These are phyloP conservation scores for Pseudogymnoascus sp. DNA, from an alignment of 2,329 filamentous ascomycete genomes.

Conservation along the genomic window DNA sequence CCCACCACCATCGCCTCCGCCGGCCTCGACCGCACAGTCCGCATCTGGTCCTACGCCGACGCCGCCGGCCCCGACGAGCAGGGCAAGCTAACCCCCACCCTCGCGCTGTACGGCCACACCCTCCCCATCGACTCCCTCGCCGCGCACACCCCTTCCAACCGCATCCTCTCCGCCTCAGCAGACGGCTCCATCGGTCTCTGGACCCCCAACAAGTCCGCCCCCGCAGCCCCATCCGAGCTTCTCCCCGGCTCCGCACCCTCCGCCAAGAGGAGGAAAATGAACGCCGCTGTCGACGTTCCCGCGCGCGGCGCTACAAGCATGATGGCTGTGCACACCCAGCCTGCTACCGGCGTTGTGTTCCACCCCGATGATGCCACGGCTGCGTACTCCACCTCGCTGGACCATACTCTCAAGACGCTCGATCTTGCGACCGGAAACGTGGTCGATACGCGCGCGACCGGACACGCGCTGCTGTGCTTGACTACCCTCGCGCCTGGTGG, in stretches of 20 bases:
- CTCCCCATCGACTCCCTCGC: conserved; percentile 66
- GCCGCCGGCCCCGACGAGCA: conserved; percentile 13
- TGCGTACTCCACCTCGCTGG: conserved; percentile 83
- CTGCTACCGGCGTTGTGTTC: conserved; percentile 72
- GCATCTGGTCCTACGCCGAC: conserved; percentile 83
- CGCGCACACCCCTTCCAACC: conserved; percentile 63
- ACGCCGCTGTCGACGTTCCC: conserved; percentile 39
- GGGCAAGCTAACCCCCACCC: conserved; percentile 57
- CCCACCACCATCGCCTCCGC: conserved; percentile 72
- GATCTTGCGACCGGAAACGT: conserved; percentile 74
- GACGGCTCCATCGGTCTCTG: conserved; percentile 85
- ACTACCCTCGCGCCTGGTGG: conserved; percentile 58
- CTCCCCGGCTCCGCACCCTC: conserved; percentile 55
- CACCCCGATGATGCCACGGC: conserved; percentile 78
- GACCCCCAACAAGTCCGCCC: conserved; percentile 70
- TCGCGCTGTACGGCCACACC: conserved; percentile 79
- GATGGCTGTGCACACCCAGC: conserved; percentile 62
- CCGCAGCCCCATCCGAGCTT: conserved; percentile 60
- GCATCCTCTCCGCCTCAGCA: conserved; percentile 76
- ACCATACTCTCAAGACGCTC: conserved; percentile 84
- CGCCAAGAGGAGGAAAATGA: conserved; percentile 69
- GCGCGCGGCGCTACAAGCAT: conserved; percentile 74
- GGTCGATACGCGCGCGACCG: conserved; percentile 75
- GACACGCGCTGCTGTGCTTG: conserved; percentile 74
- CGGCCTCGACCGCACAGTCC: conserved; percentile 74